These are phyloP conservation scores for Plasmodium vinckei DNA, from an alignment of 169 alveolate species.

Conservation along the genomic window DNA sequence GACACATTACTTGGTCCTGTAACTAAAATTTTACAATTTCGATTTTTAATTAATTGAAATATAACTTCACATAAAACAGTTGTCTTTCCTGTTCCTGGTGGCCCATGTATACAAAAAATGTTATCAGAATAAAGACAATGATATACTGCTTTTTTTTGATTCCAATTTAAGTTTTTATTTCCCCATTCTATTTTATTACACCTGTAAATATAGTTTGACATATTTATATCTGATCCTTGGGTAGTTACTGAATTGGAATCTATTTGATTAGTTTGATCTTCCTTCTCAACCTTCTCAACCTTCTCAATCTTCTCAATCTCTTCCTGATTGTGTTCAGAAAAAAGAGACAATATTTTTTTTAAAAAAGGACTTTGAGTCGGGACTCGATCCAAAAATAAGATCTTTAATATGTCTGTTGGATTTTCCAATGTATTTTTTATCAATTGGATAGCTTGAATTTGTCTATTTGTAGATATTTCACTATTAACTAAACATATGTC, in stretches of 20 bases:
- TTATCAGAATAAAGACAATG: slow-evolving; percentile 49
- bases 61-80: slow-evolving; percentile 62
- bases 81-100: slow-evolving; percentile 78
- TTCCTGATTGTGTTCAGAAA: not conserved
- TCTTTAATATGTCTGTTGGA: slow-evolving; percentile 30
- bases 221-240: not conserved
- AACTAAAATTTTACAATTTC: slow-evolving; percentile 22
- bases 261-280: not conserved
- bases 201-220: slow-evolving; percentile 13
- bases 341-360: slow-evolving; percentile 1
- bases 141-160: slow-evolving; percentile 71
- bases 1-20: slow-evolving; percentile 74
- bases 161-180: slow-evolving; percentile 24
- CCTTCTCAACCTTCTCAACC: not conserved
- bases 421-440: slow-evolving; percentile 36
- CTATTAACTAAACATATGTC: slow-evolving; percentile 56
- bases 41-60: slow-evolving; percentile 29
- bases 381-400: slow-evolving; percentile 13
- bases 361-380: slow-evolving; percentile 36
- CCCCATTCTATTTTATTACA: slow-evolving; percentile 54
- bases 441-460: slow-evolving; percentile 41
- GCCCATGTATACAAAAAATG: slow-evolving; percentile 70
- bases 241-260: not conserved
- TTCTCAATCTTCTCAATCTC: not conserved
- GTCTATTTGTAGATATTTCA: slow-evolving; percentile 42